Percentiles rank a stretch among this genome's conserved stretches.
Evolutionary conservation across 2,329 filamentous ascomycete genomes (phyloP).

Genomic region (Fonsecaea pugnacius): DNA sequence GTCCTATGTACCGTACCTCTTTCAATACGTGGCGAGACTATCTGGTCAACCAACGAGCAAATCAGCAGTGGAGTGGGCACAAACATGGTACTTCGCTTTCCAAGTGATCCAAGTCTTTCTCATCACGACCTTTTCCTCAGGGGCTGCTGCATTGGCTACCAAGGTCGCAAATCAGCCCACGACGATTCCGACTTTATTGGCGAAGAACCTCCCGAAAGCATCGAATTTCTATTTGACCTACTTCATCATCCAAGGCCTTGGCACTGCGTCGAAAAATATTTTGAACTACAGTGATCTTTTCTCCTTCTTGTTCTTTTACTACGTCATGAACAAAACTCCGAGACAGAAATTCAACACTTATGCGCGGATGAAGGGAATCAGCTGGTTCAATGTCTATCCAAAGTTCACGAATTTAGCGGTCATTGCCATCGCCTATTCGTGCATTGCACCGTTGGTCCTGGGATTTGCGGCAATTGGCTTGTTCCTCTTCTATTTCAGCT

Average conservation of each 20-base stretch:
- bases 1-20: constrained; percentile 87
- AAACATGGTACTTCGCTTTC: constrained; percentile 80
- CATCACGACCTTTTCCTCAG: constrained; percentile 77
- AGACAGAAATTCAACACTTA: constrained; percentile 76
- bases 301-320: constrained; percentile 49
- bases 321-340: constrained; percentile 62
- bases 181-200: constrained; percentile 67
- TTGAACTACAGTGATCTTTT: constrained; percentile 52
- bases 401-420: constrained; percentile 84
- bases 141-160: constrained; percentile 70
- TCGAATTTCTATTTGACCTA: constrained; percentile 97
- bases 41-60: constrained; percentile 79
- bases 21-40: constrained; percentile 79
- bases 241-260: constrained; percentile 88
- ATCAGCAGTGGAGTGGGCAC: constrained; percentile 65
- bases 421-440: constrained; percentile 83
- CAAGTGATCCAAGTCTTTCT: constrained; percentile 86
- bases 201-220: constrained; percentile 76
- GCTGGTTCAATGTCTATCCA: constrained; percentile 82
- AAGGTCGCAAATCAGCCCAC: constrained; percentile 69
- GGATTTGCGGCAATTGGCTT: constrained; percentile 80
- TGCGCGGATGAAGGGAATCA: constrained; percentile 72
- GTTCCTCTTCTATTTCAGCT: constrained; percentile 79
- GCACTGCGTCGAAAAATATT: constrained; percentile 54
- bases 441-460: constrained; percentile 82